Evolutionary conservation across 2,329 filamentous ascomycete species (phyloP).

Genomic region (Mycocentrospora acerina): DNA sequence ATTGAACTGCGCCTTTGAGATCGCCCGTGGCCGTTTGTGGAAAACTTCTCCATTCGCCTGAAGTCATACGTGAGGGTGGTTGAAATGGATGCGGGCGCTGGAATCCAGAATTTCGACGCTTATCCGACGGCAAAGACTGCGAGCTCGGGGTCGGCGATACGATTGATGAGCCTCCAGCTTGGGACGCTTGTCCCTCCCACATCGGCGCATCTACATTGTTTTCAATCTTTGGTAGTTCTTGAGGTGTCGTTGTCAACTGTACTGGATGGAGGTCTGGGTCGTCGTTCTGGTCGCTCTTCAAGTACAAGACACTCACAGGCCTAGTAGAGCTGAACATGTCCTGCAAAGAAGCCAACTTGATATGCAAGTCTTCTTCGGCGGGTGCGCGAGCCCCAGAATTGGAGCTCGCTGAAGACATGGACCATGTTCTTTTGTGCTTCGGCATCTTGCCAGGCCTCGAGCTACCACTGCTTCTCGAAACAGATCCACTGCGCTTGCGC

Average conservation of each 20-base stretch:
- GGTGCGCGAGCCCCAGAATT: slow-evolving; percentile 45
- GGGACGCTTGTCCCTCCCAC: slow-evolving; percentile 55
- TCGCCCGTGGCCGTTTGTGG: slow-evolving; percentile 57
- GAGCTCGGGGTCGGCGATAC: slow-evolving; percentile 53
- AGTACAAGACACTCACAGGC: slow-evolving; percentile 74
- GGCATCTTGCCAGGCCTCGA: slow-evolving; percentile 73
- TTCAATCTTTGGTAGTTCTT: slow-evolving; percentile 59
- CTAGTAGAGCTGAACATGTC: slow-evolving; percentile 88
- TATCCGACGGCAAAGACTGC: slow-evolving; percentile 46
- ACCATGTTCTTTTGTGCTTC: slow-evolving; percentile 95
- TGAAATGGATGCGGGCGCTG: slow-evolving; percentile 48
- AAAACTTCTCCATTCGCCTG: slow-evolving; percentile 60
- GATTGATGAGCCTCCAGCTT: slow-evolving; percentile 57
- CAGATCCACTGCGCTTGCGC: slow-evolving; percentile 59
- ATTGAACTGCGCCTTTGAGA: slow-evolving; percentile 45
- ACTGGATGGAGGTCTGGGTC: slow-evolving; percentile 80
- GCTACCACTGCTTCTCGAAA: slow-evolving; percentile 52
- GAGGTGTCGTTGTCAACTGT: slow-evolving; percentile 66
- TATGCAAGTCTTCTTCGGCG: slow-evolving; percentile 70
- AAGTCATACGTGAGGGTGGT: slow-evolving; percentile 47
- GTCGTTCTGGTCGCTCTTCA: slow-evolving; percentile 74
- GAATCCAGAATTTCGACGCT: slow-evolving; percentile 45
- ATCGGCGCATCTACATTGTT: slow-evolving; percentile 44
- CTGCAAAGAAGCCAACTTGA: slow-evolving; percentile 75
- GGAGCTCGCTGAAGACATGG: slow-evolving; percentile 72